Evolutionary conservation across 73 alveolate genomes (phyloP), one percentile per base, ranked within the genome.

Genomic region (Breviolum minutum): DNA sequence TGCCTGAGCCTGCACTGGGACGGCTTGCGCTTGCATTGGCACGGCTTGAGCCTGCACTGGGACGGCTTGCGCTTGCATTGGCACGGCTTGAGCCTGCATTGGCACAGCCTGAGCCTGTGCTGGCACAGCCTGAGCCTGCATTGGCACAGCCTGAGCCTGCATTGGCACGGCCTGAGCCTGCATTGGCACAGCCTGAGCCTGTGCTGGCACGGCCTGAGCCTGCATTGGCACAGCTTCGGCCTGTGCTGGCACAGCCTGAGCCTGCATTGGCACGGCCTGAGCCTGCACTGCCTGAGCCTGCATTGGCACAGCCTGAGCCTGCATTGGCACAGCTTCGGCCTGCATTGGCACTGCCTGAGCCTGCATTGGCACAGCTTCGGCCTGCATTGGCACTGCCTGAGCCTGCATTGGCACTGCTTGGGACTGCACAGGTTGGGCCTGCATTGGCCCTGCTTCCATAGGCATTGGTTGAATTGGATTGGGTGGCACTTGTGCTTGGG

Each of bases 201-300:
- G 80, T 60, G 29, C 22, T 30, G 74, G 95, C 60, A 19, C 74
- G 17, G 84, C 86, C 17, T 40, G 69, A 0, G 96, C 86, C 96
- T 69, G 64, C 86, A 22, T 61, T 32, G 79, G 96, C 24, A 54
- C 73, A 17, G 81, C 63, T 27, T 89, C 86, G 14, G 84, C 95
- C 14, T 27, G 95, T 84, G 61, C 29, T 62, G 95, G 95, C 62
- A 68, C 69, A 1, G 96, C 86, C 17, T 32, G 63, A 62, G 87
- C 96, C 19, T 89, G 87, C 80, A 62, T 81, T 48, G 97, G 97
- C 26, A 54, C 20, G 0, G 97, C 97, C 11, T 90, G 97, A 48
- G 64, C 97, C 68, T 90, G 97, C 88, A 70, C 79, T 22, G 97
- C 97, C 24, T 90, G 88, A 26, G 71, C 96, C 12, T 63, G 80